Evolutionary conservation across 1,284 basidiomycete genomes (phyloP), one percentile per base, ranked within the genome.

Genomic region (Cryptococcus hybrid): DNA sequence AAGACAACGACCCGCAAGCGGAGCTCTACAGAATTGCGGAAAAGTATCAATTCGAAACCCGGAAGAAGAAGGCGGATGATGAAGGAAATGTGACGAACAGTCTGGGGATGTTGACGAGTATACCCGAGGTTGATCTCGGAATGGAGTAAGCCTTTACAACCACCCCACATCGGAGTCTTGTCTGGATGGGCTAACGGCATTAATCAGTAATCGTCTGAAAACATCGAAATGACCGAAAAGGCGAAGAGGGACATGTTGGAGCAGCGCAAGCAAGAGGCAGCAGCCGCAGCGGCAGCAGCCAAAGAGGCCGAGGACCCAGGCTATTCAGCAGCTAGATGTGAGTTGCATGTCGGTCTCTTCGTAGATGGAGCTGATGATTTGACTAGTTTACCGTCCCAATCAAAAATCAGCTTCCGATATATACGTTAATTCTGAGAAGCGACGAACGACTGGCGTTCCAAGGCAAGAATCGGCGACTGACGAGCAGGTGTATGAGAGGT

Each of bases 191-290:
- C 18, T 18, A 18, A 18, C 18, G 18, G 18, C 18, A 18, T 18
- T 18, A 18, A 18, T 18, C 18, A 18, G 18, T 18, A 18, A 18
- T 18, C 18, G 18, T 18, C 18, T 81, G 3, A 12, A 42, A 98
- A 97, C 73, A 98, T 99, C 49, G 92, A 96, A 72, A 89, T 94
- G 57, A 99, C 95, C 0, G 95, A 98, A 73, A 92, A 90, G 65
- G 95, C 93, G 0, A 97, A 97, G 77, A 83, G 91, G 1, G 81
- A 84, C 13, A 86, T 94, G 38, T 85, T 87, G 2, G 90, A 96
- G 60, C 83, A 85, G 55, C 82, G 86, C 38, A 84, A 85, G 53
- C 54, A 47, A 48, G 40, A 50, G n/a, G 64, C 64, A 18, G 50
- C 49, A 38, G 66, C 60, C 15, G 58, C 58, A 44, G 47, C 52